These are phyloP conservation scores for Remersonia thermophila DNA, from an alignment of 2,329 filamentous ascomycete species.

Conservation along the genomic window DNA sequence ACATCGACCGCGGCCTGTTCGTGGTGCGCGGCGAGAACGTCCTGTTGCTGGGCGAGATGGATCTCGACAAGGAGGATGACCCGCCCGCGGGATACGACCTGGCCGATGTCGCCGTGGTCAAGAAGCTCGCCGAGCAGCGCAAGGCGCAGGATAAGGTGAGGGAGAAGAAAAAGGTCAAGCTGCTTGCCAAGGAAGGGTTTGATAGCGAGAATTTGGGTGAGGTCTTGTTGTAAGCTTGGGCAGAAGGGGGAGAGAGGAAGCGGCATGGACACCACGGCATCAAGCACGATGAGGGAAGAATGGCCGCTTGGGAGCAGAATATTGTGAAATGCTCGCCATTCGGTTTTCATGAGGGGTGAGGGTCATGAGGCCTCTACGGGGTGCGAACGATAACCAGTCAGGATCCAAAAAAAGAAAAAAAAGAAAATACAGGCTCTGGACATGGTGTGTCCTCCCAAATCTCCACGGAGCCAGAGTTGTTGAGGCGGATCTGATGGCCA, in stretches of 20 bases:
- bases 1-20: conserved; percentile 76
- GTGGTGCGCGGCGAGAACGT: conserved; percentile 94
- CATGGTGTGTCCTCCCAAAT: too few species aligned
- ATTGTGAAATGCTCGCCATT: conserved; percentile 47
- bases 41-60: conserved; percentile 87
- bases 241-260: background rate
- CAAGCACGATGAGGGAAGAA: background rate
- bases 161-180: conserved; percentile 61
- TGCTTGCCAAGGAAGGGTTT: conserved; percentile 68
- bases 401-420: too few species aligned
- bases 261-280: background rate
- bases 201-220: conserved; percentile 76
- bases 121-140: conserved; percentile 59
- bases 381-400: conserved; percentile 2
- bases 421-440: conserved; percentile 1
- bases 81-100: conserved; percentile 56
- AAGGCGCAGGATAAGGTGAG: conserved; percentile 55
- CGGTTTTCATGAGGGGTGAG: conserved; percentile 2
- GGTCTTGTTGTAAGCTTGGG: conserved; percentile 38
- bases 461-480: too few species aligned
- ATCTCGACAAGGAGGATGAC: conserved; percentile 90
- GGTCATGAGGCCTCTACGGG: background rate
- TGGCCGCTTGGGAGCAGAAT: conserved; percentile 37
- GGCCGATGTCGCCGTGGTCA: conserved; percentile 37
- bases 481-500: too few species aligned